phyloP scores from a whole-genome alignment of 768 basidiomycete genomes.

The Fibroporia radiculosa region DNA sequence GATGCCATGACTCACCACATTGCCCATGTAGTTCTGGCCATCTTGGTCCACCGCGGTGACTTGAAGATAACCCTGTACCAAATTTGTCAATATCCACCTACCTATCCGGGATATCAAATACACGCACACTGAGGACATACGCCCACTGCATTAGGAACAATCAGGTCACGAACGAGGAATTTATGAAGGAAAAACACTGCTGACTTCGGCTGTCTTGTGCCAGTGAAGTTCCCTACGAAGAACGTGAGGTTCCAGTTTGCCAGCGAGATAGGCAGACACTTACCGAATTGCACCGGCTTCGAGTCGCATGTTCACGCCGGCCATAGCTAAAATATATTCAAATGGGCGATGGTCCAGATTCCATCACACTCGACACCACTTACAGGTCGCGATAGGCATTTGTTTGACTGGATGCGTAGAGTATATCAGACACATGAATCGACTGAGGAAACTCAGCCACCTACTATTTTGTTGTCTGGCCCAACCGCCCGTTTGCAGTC shows the following conservation, averaged over 20 bases:
- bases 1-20: constrained; percentile 22
- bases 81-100: not conserved
- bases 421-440: too few relatives aligned
- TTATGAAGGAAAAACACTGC: not conserved
- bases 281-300: constrained; percentile 28
- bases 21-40: constrained; percentile 44
- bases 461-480: constrained; percentile 54
- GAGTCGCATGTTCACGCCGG: constrained; percentile 28
- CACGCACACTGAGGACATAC: constrained; percentile 23
- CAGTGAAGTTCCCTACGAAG: constrained; percentile 25
- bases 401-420: constrained; percentile 27
- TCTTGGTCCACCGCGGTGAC: constrained; percentile 41
- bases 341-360: not conserved
- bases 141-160: constrained; percentile 18
- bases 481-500: constrained; percentile 58
- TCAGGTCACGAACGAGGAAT: not conserved
- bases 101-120: not conserved
- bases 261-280: not conserved
- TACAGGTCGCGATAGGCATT: constrained; percentile 33
- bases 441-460: constrained; percentile 12
- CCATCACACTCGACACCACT: constrained; percentile 3
- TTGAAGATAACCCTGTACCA: constrained; percentile 22
- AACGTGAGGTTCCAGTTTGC: not conserved
- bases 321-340: constrained; percentile 17
- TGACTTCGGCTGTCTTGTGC: constrained; percentile 25